These are phyloP conservation scores for Santalum album DNA, from an alignment of 164 flowering plant species.

Conservation along the genomic window DNA sequence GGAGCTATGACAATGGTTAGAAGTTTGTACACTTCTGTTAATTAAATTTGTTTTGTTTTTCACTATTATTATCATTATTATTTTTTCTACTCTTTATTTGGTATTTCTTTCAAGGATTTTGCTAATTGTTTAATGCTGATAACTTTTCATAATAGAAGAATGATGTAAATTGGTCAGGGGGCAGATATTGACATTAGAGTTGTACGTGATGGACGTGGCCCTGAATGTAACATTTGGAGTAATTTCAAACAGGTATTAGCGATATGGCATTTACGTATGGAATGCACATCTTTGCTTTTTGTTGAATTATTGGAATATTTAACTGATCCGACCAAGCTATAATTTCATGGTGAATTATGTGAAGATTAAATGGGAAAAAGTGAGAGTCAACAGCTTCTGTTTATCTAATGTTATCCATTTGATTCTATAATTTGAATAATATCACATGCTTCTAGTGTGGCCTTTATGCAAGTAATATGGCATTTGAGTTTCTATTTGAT, in stretches of 20 bases:
- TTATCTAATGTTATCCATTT: no score
- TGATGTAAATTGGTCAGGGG: constrained; percentile 57
- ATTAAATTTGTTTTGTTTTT: not conserved
- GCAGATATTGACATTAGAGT: constrained; percentile 98
- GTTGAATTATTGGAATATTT: no score
- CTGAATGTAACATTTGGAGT: constrained; percentile 97
- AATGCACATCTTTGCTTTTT: no score
- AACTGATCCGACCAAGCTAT: no score
- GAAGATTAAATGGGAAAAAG: no score
- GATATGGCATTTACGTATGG: not conserved
- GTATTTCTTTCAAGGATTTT: not conserved
- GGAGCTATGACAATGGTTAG: constrained; percentile 98
- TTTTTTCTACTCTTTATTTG: not conserved
- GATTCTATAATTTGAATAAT: no score
- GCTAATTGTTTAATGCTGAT: not conserved
- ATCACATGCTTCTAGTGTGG: no score
- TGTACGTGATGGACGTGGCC: constrained; percentile 98
- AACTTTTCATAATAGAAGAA: not conserved
- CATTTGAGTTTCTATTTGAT: not conserved
- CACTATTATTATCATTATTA: not conserved
- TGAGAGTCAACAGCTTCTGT: no score
- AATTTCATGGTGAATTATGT: no score
- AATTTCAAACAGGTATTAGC: constrained; percentile 84
- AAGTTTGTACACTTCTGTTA: not conserved
- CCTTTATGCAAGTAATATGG: no score